phyloP scores from a whole-genome alignment of 176 grass and related monocot species.

The Eleusine coracana region DNA sequence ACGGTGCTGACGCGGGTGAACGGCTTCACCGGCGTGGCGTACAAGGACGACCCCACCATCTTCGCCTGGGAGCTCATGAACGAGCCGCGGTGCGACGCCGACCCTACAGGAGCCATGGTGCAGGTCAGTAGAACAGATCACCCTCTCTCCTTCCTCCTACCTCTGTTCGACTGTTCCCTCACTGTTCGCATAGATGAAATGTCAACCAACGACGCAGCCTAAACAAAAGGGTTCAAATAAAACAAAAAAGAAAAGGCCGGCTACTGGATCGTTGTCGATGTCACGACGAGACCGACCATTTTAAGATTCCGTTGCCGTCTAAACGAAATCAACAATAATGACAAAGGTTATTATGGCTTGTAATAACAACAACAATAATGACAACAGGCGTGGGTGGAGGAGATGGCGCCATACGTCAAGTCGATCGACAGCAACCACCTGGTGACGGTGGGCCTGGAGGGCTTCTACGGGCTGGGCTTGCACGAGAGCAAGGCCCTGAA shows the following conservation, averaged over 20 bases:
- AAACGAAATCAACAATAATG: too few species aligned
- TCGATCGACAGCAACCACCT: conserved; percentile 66
- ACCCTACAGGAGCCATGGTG: conserved; percentile 55
- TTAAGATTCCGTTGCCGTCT: too few species aligned
- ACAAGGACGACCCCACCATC: conserved; percentile 80
- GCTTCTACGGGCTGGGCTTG: conserved; percentile 73
- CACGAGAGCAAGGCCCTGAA: conserved; percentile 63
- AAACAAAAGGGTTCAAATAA: too few species aligned
- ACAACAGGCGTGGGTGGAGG: conserved; percentile 67
- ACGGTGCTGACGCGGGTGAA: conserved; percentile 69
- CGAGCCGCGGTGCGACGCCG: conserved; percentile 67
- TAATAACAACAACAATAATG: too few species aligned
- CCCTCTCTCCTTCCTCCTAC: too few species aligned
- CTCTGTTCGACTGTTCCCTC: too few species aligned
- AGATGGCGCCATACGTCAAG: conserved; percentile 81
- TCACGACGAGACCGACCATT: too few species aligned
- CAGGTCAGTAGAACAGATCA: neutral
- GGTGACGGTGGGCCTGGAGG: conserved; percentile 72
- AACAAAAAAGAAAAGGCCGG: too few species aligned
- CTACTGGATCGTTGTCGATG: too few species aligned
- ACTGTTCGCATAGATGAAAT: too few species aligned
- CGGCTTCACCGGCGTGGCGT: conserved; percentile 61
- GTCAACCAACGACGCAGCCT: too few species aligned
- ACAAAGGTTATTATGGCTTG: neutral
- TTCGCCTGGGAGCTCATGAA: conserved; percentile 94